Evolutionary conservation across 139 green algal species (phyloP).

Genomic region (Micromonas pusilla): DNA sequence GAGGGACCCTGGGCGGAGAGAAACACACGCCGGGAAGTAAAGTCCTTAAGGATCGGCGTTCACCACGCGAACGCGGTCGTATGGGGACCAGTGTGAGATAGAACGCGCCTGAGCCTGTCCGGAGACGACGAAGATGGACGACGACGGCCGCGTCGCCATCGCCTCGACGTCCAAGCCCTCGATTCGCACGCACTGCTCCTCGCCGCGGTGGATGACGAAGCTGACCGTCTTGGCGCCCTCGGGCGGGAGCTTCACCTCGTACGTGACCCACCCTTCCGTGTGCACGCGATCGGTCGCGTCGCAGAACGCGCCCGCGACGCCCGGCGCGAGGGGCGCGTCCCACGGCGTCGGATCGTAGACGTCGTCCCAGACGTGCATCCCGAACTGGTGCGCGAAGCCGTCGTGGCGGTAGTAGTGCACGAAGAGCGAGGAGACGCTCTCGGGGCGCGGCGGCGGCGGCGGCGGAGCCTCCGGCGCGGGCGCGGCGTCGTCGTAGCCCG

Average conservation of each 20-base stretch:
- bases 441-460: not conserved
- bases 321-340: not conserved
- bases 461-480: no score
- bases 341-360: conserved; percentile 5
- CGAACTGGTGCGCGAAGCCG: not conserved
- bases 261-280: not conserved
- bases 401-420: conserved; percentile 3
- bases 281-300: not conserved
- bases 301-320: not conserved
- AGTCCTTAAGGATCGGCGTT: no score
- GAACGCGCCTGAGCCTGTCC: no score
- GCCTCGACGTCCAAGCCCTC: not conserved
- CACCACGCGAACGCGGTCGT: no score
- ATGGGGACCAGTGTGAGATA: not conserved
- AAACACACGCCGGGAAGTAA: no score
- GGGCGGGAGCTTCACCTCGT: not conserved
- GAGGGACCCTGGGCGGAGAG: no score
- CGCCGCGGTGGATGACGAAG: conserved; percentile 17
- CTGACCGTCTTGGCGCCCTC: not conserved
- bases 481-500: no score
- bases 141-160: not conserved
- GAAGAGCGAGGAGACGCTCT: not conserved
- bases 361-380: conserved; percentile 22
- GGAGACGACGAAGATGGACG: not conserved
- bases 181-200: not conserved